A percentile compares a stretch with the other conserved stretches of the same genome.
Evolutionary conservation across 1,284 basidiomycete species (phyloP).

Genomic region (Anthracocystis panici-leucophaei): DNA sequence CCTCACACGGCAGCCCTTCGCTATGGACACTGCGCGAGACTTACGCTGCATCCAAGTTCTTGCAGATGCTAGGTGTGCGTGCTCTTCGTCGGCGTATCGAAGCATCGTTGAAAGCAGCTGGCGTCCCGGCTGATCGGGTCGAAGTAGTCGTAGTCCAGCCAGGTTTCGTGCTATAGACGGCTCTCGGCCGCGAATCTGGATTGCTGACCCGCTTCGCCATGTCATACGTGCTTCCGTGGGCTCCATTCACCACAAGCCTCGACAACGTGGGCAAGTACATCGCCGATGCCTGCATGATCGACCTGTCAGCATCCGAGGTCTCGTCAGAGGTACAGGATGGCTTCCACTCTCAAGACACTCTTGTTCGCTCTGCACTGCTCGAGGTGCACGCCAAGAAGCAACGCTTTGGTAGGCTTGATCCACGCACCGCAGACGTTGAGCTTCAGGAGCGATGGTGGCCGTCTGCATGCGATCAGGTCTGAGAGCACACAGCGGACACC

Average conservation of each 20-base stretch:
- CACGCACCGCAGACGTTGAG: constrained; percentile 30
- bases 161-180: constrained; percentile 49
- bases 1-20: constrained; percentile 10
- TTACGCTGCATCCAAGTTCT: constrained; percentile 50
- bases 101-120: neutral
- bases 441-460: constrained; percentile 52
- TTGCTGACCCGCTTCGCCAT: constrained; percentile 33
- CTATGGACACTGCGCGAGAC: constrained; percentile 43
- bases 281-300: constrained; percentile 34
- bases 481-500: neutral
- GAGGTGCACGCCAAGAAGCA: constrained; percentile 34
- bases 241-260: constrained; percentile 36
- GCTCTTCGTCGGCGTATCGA: constrained; percentile 38
- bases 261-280: constrained; percentile 45
- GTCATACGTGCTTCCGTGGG: constrained; percentile 42
- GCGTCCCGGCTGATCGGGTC: constrained; percentile 4
- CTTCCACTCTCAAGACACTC: constrained; percentile 10
- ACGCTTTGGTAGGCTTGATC: constrained; percentile 30
- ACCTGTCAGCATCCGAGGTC: constrained; percentile 6
- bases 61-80: constrained; percentile 52
- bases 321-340: constrained; percentile 15
- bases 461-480: constrained; percentile 23
- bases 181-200: constrained; percentile 28
- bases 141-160: constrained; percentile 49
- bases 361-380: constrained; percentile 29